Evolutionary conservation across 2,329 filamentous ascomycete species (phyloP).

Genomic region (Pseudogymnoascus sp.): DNA sequence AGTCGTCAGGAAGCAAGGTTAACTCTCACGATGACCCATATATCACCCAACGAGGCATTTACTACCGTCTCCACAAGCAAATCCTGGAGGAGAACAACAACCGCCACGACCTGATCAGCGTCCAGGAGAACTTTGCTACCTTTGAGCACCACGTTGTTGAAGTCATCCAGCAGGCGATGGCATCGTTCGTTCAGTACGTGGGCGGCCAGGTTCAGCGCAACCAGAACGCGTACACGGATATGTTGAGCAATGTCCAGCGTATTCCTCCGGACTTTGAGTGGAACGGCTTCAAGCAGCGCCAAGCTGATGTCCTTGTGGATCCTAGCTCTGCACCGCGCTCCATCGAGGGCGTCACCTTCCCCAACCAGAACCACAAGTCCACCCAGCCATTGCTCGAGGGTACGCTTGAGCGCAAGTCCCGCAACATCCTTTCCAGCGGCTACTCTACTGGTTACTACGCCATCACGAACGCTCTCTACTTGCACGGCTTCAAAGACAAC

Average conservation of each 20-base stretch:
- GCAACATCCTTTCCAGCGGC: conserved; percentile 70
- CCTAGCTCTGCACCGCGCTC: conserved; percentile 66
- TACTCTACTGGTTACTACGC: conserved; percentile 83
- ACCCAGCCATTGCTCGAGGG: conserved; percentile 84
- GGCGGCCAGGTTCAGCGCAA: conserved; percentile 76
- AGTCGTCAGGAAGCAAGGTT: conserved; percentile 66
- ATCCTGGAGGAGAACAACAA: conserved; percentile 94
- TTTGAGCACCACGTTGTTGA: conserved; percentile 84
- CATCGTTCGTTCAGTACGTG: conserved; percentile 74
- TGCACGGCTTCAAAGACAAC: conserved; percentile 95
- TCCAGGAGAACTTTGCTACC: conserved; percentile 82
- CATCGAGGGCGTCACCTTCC: conserved; percentile 69
- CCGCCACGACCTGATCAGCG: conserved; percentile 78
- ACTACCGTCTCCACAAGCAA: conserved; percentile 83
- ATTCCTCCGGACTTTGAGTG: conserved; percentile 86
- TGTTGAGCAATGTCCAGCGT: conserved; percentile 67
- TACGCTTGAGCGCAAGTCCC: conserved; percentile 80
- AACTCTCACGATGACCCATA: conserved; percentile 78
- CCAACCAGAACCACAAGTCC: conserved; percentile 77
- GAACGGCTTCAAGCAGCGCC: conserved; percentile 72
- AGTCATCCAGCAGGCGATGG: conserved; percentile 74
- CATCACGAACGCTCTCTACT: conserved; percentile 76
- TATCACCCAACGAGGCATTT: conserved; percentile 71
- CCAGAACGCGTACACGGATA: conserved; percentile 74
- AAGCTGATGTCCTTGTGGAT: conserved; percentile 67